Base-by-base conservation (phyloP, 192 early-diverging fungal species). In the Umbelopsis vinacea region DNA sequence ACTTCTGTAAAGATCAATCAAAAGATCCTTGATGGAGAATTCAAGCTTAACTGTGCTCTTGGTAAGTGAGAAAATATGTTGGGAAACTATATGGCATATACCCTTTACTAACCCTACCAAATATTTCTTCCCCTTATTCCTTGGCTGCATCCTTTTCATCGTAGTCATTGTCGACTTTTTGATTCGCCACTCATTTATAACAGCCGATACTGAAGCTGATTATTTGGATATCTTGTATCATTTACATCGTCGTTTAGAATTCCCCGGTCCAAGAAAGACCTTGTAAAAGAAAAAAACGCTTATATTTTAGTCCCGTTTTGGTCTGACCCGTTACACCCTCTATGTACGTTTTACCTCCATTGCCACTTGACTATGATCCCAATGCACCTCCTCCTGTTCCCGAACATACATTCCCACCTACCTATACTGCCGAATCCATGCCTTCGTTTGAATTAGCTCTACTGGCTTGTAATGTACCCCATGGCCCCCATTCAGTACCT, bases 1-100 rank as follows among this genome's bases (percentile, higher is more conserved):
- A 38, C 17, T 46, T 57, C 14, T 15, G 14, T 19, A 43, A 21
- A 83, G 77, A 52, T 81, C 38, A 72, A 74, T 33, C 35, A 80
- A 26, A 48, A 73, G 8, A 55, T 91, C 46, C 74, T 84, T 6
- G 66, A 40, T 17, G 84, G 79, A 52, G 84, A 83, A 74, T 97
- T 97, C 82, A 96, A 93, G 79, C 93, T 93, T 2, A 95, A 97
- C 79, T 91, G 94, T 57, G 94, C 89, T 0, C 69, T 95, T 40
- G 73, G 74, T 72, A 72, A 60, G 71, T 46, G n/a, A 12, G 54
- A 45, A 12, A 43, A 43, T 43, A 11, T 40, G 3, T 3, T 3
- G 38, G 38, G 38, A 6, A 6, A 40, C 8, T 40, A 6, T 40
- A 3, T 3, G 4, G 38, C 38, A 6, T 9, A 43, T 33, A 55